phyloP scores from a whole-genome alignment of 2,329 filamentous ascomycete genomes.

The Calonectria montana region DNA sequence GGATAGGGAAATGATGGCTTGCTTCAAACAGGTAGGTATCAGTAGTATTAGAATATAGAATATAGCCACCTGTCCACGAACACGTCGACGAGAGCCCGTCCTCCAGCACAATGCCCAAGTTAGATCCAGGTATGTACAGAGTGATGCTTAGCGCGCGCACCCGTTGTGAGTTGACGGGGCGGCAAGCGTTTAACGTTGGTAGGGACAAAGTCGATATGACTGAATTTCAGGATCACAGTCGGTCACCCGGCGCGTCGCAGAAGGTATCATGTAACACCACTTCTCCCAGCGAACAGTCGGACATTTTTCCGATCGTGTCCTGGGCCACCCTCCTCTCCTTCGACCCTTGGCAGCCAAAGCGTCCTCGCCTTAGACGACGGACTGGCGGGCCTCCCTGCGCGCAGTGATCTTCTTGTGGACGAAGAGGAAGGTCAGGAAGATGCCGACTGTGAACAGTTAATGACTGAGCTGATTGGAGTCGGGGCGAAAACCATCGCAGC shows the following conservation, averaged over 20 bases:
- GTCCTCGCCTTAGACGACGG: slow-evolving; percentile 32
- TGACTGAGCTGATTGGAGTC: not conserved
- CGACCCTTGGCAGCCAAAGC: slow-evolving; percentile 23
- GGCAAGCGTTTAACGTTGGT: slow-evolving; percentile 22
- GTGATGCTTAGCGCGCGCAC: slow-evolving; percentile 29
- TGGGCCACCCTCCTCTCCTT: slow-evolving; percentile 39
- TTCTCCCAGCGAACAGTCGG: slow-evolving; percentile 32
- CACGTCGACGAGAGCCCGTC: slow-evolving; percentile 46
- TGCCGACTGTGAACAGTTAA: slow-evolving; percentile 46
- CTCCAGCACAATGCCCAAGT: slow-evolving; percentile 44
- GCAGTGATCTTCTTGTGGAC: slow-evolving; percentile 47
- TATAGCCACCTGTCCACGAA: slow-evolving; percentile 44
- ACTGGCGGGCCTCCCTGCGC: slow-evolving; percentile 50
- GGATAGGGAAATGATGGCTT: slow-evolving; percentile 28
- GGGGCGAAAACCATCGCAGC: not conserved
- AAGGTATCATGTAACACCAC: slow-evolving; percentile 42
- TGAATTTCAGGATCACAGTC: slow-evolving; percentile 44
- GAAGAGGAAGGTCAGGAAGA: slow-evolving; percentile 46
- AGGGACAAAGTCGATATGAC: slow-evolving; percentile 39
- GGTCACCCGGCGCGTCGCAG: slow-evolving; percentile 45
- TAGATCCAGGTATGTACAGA: slow-evolving; percentile 43
- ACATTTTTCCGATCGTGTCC: slow-evolving; percentile 32
- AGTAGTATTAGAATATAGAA: slow-evolving; percentile 50
- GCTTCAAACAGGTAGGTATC: slow-evolving; percentile 48
- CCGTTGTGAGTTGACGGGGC: slow-evolving; percentile 32